phyloP scores from a whole-genome alignment of 192 early-diverging fungal genomes.

The Coemansia sp. region DNA sequence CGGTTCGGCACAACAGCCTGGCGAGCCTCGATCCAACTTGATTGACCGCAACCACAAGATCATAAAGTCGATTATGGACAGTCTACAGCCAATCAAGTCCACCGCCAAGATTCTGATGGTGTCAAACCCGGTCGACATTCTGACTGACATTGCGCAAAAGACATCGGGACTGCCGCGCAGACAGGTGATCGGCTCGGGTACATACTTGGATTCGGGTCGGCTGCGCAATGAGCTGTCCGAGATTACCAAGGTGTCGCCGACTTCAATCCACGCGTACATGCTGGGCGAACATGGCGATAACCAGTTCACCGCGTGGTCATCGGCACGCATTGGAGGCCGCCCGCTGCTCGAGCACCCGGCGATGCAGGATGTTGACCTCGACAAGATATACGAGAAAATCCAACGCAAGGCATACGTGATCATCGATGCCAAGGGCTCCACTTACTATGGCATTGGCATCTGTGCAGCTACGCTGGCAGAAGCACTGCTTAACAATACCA shows the following conservation, averaged over 20 bases:
- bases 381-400: constrained; percentile 57
- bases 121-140: constrained; percentile 79
- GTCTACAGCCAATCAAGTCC: constrained; percentile 69
- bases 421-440: constrained; percentile 81
- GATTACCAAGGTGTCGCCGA: constrained; percentile 58
- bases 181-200: constrained; percentile 86
- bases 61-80: constrained; percentile 64
- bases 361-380: constrained; percentile 56
- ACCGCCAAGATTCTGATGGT: constrained; percentile 72
- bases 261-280: constrained; percentile 74
- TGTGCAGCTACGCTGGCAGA: constrained; percentile 67
- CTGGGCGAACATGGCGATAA: constrained; percentile 86
- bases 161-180: constrained; percentile 67
- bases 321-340: constrained; percentile 66
- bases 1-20: constrained; percentile 75
- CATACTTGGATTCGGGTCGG: constrained; percentile 73
- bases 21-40: constrained; percentile 67
- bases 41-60: constrained; percentile 80
- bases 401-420: constrained; percentile 75
- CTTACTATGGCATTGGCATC: constrained; percentile 81
- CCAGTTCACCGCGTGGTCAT: constrained; percentile 79
- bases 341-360: constrained; percentile 62
- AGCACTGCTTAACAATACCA: constrained; percentile 65
- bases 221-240: constrained; percentile 59
- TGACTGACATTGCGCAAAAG: constrained; percentile 81